These are phyloP conservation scores for Dimocarpus longan DNA, from an alignment of 345 rosid species.

Conservation along the genomic window DNA sequence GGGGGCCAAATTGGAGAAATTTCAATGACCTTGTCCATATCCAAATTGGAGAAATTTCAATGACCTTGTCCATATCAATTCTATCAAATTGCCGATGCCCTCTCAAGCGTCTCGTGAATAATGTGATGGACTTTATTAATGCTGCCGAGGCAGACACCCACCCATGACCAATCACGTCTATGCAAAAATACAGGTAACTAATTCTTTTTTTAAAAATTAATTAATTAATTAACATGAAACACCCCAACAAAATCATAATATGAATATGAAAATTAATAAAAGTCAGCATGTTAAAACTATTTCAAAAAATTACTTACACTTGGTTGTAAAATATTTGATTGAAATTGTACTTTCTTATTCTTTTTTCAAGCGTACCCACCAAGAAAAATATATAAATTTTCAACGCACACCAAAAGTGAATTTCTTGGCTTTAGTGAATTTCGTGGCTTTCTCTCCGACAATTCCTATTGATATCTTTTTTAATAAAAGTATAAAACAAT, in stretches of 20 bases:
- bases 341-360: background rate
- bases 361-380: background rate
- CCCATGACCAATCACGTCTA: background rate
- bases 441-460: background rate
- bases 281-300: background rate
- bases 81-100: background rate
- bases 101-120: slow-evolving; percentile 7
- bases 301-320: background rate
- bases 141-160: no score
- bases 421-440: background rate
- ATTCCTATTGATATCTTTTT: no score
- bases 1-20: background rate
- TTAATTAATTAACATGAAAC: no score
- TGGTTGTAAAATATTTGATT: background rate
- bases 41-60: background rate
- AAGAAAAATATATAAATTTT: background rate
- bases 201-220: background rate
- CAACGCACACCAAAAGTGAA: background rate
- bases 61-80: background rate
- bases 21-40: no score
- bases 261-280: background rate
- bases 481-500: no score
- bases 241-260: no score
- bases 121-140: background rate
- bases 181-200: background rate